Percentiles rank a stretch among this genome's conserved stretches.
Conservation (phyloP, 495 filamentous ascomycete genomes). For the Talaromyces ruber region DNA sequence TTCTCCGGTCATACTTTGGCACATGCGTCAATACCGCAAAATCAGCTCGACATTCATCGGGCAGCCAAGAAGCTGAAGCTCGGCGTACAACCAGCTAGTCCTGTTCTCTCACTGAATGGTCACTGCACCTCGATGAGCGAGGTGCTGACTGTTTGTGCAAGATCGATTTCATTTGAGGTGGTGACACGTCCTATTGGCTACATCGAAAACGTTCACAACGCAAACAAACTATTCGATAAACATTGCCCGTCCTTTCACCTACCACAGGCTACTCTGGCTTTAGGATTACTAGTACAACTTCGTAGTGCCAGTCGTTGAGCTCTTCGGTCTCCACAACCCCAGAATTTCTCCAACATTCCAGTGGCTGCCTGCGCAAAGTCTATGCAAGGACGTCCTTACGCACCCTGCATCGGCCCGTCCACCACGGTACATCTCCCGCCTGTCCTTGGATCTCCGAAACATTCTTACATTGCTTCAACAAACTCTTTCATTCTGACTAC, state of each 20-base stretch:
- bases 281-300: not conserved
- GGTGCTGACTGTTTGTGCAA: not conserved
- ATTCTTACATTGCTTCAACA: not conserved
- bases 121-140: not conserved
- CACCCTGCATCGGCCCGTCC: conserved; percentile 1
- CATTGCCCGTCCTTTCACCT: not conserved
- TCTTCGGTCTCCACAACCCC: not conserved
- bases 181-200: not conserved
- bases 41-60: not conserved
- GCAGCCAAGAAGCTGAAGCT: not conserved
- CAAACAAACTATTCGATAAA: not conserved
- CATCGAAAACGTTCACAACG: not conserved
- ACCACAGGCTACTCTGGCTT: not conserved
- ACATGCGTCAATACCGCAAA: not conserved
- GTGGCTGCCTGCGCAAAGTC: conserved; percentile 1
- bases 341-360: conserved; percentile 3
- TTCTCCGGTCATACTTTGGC: not conserved
- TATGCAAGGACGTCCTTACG: not conserved
- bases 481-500: not conserved
- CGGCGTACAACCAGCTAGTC: not conserved
- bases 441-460: not conserved
- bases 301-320: not conserved
- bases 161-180: not conserved
- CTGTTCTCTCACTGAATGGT: not conserved
- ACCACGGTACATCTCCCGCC: not conserved